phyloP scores from a whole-genome alignment of 2,329 filamentous ascomycete genomes.

The Claviceps humidiphila region DNA sequence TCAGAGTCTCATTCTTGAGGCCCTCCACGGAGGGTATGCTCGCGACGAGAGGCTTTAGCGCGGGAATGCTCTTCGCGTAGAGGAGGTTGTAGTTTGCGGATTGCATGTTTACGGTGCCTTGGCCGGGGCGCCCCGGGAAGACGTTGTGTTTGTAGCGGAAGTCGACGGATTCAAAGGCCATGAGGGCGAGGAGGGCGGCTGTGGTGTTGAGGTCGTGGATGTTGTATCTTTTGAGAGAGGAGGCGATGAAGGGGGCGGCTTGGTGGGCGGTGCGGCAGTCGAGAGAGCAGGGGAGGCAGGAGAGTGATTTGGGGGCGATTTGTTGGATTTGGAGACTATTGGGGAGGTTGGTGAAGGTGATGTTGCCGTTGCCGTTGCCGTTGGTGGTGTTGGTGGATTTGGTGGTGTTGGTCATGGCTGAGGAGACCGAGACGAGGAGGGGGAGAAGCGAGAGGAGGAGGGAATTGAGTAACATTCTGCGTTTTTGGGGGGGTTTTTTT shows the following conservation, averaged over 20 bases:
- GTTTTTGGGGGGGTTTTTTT: background rate
- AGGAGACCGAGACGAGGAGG: background rate
- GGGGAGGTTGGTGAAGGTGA: too few relatives aligned
- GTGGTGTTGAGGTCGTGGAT: slow-evolving; percentile 44
- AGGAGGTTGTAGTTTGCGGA: slow-evolving; percentile 28
- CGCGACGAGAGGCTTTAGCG: slow-evolving; percentile 21
- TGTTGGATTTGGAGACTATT: slow-evolving; percentile 19
- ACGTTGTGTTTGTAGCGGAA: slow-evolving; percentile 63
- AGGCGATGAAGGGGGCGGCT: slow-evolving; percentile 43
- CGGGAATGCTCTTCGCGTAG: slow-evolving; percentile 33
- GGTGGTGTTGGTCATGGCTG: slow-evolving; percentile 6
- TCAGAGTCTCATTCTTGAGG: slow-evolving; percentile 14
- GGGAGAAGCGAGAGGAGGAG: slow-evolving; percentile 5
- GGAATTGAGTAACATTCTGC: slow-evolving; percentile 16
- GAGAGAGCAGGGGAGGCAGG: slow-evolving; percentile 34
- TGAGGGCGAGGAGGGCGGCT: slow-evolving; percentile 56
- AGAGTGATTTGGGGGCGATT: slow-evolving; percentile 43
- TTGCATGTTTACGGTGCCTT: slow-evolving; percentile 54
- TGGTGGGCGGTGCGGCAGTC: slow-evolving; percentile 55
- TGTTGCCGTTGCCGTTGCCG: slow-evolving; percentile 13
- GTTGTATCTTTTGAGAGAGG: slow-evolving; percentile 42
- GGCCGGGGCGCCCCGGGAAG: slow-evolving; percentile 42
- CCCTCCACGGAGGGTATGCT: slow-evolving; percentile 9
- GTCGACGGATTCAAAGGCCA: slow-evolving; percentile 56
- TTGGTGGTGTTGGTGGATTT: slow-evolving; percentile 14